Evolutionary conservation across 1,284 basidiomycete genomes (phyloP).

Genomic region (Microbotryomycetes sp.): DNA sequence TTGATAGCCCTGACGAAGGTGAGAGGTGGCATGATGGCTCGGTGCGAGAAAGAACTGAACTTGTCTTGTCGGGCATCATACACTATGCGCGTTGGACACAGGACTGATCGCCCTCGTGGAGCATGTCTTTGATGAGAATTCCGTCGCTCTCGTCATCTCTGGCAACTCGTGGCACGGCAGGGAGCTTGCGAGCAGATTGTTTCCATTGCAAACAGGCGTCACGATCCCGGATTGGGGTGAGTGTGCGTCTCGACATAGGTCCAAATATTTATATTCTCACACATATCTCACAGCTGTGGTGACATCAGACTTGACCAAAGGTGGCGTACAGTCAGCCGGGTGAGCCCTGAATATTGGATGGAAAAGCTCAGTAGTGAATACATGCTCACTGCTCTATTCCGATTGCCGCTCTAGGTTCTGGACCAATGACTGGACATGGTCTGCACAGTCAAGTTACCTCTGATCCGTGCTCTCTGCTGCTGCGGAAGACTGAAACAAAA

Average conservation of each 20-base stretch:
- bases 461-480: no score
- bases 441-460: no score
- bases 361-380: not conserved
- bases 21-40: not conserved
- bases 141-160: conserved; percentile 1
- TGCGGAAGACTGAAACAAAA: no score
- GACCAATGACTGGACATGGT: not conserved
- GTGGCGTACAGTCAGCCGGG: conserved; percentile 11
- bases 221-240: conserved; percentile 3
- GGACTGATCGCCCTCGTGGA: conserved; percentile 1
- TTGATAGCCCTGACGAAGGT: conserved; percentile 4
- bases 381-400: no score
- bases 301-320: not conserved
- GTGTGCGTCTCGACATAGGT: not conserved
- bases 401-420: conserved; percentile 1
- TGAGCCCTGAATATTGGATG: not conserved
- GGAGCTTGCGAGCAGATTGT: conserved; percentile 1
- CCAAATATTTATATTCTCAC: not conserved
- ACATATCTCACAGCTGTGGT: not conserved
- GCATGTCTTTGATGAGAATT: not conserved
- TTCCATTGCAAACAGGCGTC: conserved; percentile 7
- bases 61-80: not conserved
- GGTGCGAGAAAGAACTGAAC: not conserved
- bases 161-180: not conserved
- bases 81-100: no score